Conservation (phyloP, 2,329 filamentous ascomycete species). For the Pseudogymnoascus sp. region DNA sequence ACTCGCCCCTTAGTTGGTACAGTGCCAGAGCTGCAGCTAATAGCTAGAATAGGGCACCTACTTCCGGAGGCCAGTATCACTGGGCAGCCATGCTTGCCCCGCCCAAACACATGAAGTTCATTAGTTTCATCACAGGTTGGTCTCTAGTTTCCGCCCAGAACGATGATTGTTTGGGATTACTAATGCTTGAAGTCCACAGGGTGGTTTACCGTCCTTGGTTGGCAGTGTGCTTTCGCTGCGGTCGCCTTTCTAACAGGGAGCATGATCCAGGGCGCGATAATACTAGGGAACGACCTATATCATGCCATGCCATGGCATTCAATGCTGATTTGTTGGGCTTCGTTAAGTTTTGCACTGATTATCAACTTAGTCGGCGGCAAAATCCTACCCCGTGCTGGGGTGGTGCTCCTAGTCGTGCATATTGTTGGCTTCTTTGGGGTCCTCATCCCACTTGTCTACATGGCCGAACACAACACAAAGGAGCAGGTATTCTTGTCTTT, state of each 20-base stretch:
- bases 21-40: not conserved
- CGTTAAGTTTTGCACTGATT: slow-evolving; percentile 39
- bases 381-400: slow-evolving; percentile 42
- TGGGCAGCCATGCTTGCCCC: slow-evolving; percentile 50
- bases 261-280: slow-evolving; percentile 41
- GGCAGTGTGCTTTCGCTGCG: slow-evolving; percentile 34
- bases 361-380: slow-evolving; percentile 44
- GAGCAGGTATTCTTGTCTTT: slow-evolving; percentile 39
- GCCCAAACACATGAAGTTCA: slow-evolving; percentile 39
- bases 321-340: slow-evolving; percentile 42
- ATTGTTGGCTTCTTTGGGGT: slow-evolving; percentile 34
- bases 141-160: not conserved
- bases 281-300: slow-evolving; percentile 35
- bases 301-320: slow-evolving; percentile 39
- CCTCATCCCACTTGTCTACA: slow-evolving; percentile 31
- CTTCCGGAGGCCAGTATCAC: slow-evolving; percentile 45
- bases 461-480: slow-evolving; percentile 26
- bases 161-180: not conserved
- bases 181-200: slow-evolving; percentile 38
- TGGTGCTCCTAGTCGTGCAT: slow-evolving; percentile 43
- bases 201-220: slow-evolving; percentile 45
- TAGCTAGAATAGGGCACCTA: slow-evolving; percentile 10
- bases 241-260: slow-evolving; percentile 39
- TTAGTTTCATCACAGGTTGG: slow-evolving; percentile 32
- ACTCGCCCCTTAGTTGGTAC: not conserved